Evolutionary conservation across 768 basidiomycete genomes (phyloP).

Genomic region (Arthromyces matolae): DNA sequence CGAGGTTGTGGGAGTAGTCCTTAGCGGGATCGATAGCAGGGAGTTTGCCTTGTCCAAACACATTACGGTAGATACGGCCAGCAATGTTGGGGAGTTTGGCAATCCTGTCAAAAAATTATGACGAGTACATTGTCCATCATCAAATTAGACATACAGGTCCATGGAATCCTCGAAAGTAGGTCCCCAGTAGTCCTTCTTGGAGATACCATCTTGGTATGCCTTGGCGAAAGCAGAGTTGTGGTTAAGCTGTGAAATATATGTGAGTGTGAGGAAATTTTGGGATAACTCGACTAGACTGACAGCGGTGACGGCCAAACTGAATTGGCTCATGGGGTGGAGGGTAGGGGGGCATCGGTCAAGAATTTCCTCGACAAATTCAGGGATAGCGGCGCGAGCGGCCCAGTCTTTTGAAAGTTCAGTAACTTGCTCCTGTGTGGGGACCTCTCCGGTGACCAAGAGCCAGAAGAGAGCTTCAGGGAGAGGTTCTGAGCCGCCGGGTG

Average conservation of each 20-base stretch:
- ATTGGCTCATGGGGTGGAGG: slow-evolving; percentile 98
- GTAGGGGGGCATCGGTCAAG: slow-evolving; percentile 91
- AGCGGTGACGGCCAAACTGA: slow-evolving; percentile 93
- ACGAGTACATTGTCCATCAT: slow-evolving; percentile 1
- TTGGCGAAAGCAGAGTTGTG: slow-evolving; percentile 97
- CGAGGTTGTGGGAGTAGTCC: slow-evolving; percentile 88
- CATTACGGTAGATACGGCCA: slow-evolving; percentile 85
- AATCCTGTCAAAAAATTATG: slow-evolving; percentile 49
- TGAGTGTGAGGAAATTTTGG: background rate
- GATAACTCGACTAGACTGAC: slow-evolving; percentile 36
- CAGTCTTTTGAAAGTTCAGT: slow-evolving; percentile 84
- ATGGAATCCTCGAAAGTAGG: slow-evolving; percentile 88
- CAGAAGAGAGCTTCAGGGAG: slow-evolving; percentile 94
- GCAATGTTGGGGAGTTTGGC: slow-evolving; percentile 97
- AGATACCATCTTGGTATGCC: slow-evolving; percentile 87
- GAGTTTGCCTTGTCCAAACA: slow-evolving; percentile 85
- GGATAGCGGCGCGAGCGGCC: slow-evolving; percentile 89
- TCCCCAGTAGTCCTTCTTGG: slow-evolving; percentile 97
- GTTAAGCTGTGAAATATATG: slow-evolving; percentile 54
- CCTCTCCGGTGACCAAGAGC: slow-evolving; percentile 92
- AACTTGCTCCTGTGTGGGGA: slow-evolving; percentile 90
- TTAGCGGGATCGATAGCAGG: slow-evolving; percentile 79
- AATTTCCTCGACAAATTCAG: slow-evolving; percentile 94
- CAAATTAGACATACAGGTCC: slow-evolving; percentile 57
- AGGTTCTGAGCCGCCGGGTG: slow-evolving; percentile 82